phyloP scores from a whole-genome alignment of 345 rosid genomes.

The Raphanus sativus region DNA sequence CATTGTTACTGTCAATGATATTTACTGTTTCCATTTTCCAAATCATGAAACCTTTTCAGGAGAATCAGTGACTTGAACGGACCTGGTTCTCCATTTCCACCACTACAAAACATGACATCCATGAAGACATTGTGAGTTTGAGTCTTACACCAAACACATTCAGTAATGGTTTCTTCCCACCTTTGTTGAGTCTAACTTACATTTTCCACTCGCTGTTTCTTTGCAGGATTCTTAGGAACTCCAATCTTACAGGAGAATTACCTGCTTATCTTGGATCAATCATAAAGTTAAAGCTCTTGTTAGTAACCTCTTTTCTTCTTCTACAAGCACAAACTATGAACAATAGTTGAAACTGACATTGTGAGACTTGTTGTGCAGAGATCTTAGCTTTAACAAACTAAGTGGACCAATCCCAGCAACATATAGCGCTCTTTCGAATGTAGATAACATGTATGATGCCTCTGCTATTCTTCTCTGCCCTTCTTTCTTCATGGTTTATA shows the following conservation, averaged over 20 bases:
- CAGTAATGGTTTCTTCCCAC: neutral
- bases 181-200: conserved; percentile 2
- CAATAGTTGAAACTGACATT: conserved; percentile 1
- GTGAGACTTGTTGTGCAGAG: conserved; percentile 42
- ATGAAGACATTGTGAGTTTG: conserved; percentile 43
- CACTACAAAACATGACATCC: conserved; percentile 27
- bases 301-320: conserved; percentile 31
- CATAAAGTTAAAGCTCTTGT: conserved; percentile 40
- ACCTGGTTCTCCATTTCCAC: conserved; percentile 31
- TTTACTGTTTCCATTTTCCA: neutral
- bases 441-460: conserved; percentile 29
- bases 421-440: conserved; percentile 19
- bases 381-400: conserved; percentile 63
- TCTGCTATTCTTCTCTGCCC: neutral
- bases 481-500: neutral
- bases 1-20: neutral
- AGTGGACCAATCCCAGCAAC: conserved; percentile 47
- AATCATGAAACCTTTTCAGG: conserved; percentile 34
- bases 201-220: neutral
- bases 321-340: neutral
- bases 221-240: conserved; percentile 56
- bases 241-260: conserved; percentile 49
- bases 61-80: conserved; percentile 57
- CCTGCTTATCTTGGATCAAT: conserved; percentile 47
- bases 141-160: neutral